phyloP scores from a whole-genome alignment of 106 monocot species.

The Apostasia ramifera region DNA sequence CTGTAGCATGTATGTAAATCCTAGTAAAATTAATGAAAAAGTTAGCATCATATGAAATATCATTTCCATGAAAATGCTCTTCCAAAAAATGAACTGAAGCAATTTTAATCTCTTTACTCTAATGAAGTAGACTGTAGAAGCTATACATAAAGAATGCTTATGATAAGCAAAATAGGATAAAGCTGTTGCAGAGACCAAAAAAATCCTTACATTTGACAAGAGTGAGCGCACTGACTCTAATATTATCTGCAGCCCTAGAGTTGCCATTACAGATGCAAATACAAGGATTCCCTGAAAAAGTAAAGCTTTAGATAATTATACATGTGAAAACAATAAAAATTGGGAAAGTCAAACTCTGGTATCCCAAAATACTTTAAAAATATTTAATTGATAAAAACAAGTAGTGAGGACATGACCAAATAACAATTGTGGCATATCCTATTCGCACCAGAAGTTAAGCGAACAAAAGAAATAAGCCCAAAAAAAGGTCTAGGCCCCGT shows the following conservation, averaged over 20 bases:
- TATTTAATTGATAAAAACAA: too few relatives aligned
- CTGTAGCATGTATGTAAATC: too few relatives aligned
- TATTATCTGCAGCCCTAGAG: conserved; percentile 94
- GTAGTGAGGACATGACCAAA: too few relatives aligned
- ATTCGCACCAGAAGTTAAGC: too few relatives aligned
- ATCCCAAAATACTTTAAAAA: too few relatives aligned
- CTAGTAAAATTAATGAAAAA: too few relatives aligned
- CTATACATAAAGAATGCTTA: background rate
- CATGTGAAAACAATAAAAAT: too few relatives aligned
- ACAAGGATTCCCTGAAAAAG: conserved; percentile 82
- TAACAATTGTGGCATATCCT: too few relatives aligned
- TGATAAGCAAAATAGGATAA: background rate
- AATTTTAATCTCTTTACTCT: background rate
- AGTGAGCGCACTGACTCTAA: conserved; percentile 77
- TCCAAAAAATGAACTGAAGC: background rate
- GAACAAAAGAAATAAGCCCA: too few relatives aligned
- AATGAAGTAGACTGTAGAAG: background rate
- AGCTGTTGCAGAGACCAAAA: background rate
- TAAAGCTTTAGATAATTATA: too few relatives aligned
- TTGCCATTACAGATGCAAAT: conserved; percentile 98
- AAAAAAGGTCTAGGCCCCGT: too few relatives aligned
- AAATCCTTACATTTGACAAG: conserved; percentile 58
- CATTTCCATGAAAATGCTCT: background rate
- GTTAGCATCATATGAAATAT: background rate
- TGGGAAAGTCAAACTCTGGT: too few relatives aligned